These are phyloP conservation scores for Globisporangium cystogenes DNA, from an alignment of 352 stramenopile genomes.

Conservation along the genomic window DNA sequence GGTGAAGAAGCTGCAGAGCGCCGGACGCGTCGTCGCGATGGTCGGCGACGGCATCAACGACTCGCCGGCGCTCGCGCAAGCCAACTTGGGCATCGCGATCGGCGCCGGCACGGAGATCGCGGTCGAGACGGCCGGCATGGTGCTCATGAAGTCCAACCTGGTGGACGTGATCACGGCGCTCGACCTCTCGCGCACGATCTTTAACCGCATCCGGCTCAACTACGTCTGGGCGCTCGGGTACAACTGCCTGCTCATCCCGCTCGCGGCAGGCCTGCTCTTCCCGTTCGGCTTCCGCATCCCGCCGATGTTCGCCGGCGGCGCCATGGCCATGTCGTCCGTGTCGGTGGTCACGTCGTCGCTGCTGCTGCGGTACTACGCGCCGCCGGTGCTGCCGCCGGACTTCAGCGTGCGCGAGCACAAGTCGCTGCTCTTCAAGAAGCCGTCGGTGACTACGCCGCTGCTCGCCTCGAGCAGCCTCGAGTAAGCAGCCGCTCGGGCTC, in stretches of 20 bases:
- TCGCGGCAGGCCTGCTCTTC: conserved; percentile 96
- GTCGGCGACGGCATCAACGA: conserved; percentile 99
- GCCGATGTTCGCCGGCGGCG: conserved; percentile 93
- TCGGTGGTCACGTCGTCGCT: conserved; percentile 96
- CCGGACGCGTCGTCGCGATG: conserved; percentile 92
- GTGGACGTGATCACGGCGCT: conserved; percentile 96
- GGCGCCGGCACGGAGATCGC: conserved; percentile 96
- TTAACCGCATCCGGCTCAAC: conserved; percentile 96
- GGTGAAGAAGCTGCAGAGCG: conserved; percentile 89
- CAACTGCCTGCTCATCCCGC: conserved; percentile 96
- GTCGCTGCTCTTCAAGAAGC: conserved; percentile 82
- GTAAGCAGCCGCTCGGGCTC: conserved; percentile 12
- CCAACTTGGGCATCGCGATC: conserved; percentile 96
- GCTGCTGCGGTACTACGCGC: conserved; percentile 88
- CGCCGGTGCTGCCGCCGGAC: conserved; percentile 56
- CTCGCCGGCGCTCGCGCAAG: conserved; percentile 94
- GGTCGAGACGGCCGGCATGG: conserved; percentile 96
- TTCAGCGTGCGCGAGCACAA: conserved; percentile 63
- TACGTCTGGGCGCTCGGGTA: conserved; percentile 98
- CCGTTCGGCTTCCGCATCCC: conserved; percentile 92
- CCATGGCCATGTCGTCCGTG: conserved; percentile 96
- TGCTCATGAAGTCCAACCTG: conserved; percentile 86
- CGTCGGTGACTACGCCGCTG: conserved; percentile 59
- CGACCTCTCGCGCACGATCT: conserved; percentile 95
- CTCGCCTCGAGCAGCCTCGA: conserved; percentile 65